Percentiles rank a stretch among this genome's conserved stretches.
Evolutionary conservation across 1,284 basidiomycete genomes (phyloP).

Genomic region (Entoloma clypeatum): DNA sequence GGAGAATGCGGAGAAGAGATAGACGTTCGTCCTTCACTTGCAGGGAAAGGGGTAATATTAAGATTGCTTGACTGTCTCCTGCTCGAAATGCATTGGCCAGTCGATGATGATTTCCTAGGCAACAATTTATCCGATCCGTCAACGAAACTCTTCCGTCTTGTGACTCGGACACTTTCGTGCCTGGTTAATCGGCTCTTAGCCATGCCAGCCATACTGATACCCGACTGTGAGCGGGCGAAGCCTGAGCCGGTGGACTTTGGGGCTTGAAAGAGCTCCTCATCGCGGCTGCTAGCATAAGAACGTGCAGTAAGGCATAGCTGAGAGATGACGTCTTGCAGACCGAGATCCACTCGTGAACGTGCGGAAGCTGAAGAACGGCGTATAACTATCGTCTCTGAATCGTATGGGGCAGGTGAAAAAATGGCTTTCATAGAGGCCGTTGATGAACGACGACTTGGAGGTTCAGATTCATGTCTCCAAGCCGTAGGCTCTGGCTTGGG

Average conservation of each 20-base stretch:
- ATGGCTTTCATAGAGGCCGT: slow-evolving; percentile 55
- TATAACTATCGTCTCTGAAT: slow-evolving; percentile 60
- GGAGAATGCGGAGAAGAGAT: slow-evolving; percentile 22
- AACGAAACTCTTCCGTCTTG: slow-evolving; percentile 45
- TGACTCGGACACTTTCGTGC: slow-evolving; percentile 65
- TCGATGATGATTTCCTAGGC: slow-evolving; percentile 21
- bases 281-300: slow-evolving; percentile 53
- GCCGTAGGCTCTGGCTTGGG: slow-evolving; percentile 12
- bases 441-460: slow-evolving; percentile 52
- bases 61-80: slow-evolving; percentile 43
- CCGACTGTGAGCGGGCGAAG: slow-evolving; percentile 45
- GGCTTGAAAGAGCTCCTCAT: slow-evolving; percentile 60
- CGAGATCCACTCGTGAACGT: slow-evolving; percentile 65
- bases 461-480: slow-evolving; percentile 19
- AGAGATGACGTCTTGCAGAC: slow-evolving; percentile 66
- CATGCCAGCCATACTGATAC: slow-evolving; percentile 52
- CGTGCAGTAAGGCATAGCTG: slow-evolving; percentile 59
- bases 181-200: slow-evolving; percentile 56
- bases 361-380: slow-evolving; percentile 66
- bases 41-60: slow-evolving; percentile 37
- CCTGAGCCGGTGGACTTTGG: slow-evolving; percentile 40
- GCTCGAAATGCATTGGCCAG: slow-evolving; percentile 31
- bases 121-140: slow-evolving; percentile 27
- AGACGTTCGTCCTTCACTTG: slow-evolving; percentile 17
- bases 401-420: slow-evolving; percentile 44